phyloP scores from a whole-genome alignment of 163 green algal species.

The Scenedesmus sp. region DNA sequence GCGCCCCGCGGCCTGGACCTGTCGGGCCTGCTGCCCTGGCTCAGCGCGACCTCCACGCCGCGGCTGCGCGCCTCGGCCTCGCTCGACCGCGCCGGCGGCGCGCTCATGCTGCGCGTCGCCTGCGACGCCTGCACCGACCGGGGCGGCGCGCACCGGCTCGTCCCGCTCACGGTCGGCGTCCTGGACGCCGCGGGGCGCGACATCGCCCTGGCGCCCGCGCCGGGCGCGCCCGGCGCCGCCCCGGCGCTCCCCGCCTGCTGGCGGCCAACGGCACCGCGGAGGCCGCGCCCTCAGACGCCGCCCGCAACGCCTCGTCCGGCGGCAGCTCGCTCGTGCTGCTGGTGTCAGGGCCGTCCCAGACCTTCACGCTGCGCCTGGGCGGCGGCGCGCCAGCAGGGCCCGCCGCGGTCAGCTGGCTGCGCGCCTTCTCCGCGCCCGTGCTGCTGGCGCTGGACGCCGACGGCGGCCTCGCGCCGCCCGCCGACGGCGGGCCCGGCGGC shows the following conservation, averaged over 20 bases:
- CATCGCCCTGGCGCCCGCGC: not conserved
- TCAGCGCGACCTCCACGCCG: not conserved
- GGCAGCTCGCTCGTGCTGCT: not conserved
- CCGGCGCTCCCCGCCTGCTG: not conserved
- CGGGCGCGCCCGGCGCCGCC: not conserved
- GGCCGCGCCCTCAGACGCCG: not conserved
- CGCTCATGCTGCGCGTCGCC: not conserved
- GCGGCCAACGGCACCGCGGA: not conserved
- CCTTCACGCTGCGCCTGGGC: not conserved
- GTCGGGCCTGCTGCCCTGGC: constrained; percentile 5
- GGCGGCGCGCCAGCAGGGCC: not conserved
- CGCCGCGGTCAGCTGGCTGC: not conserved
- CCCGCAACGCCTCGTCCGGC: not conserved
- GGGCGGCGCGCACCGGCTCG: not conserved
- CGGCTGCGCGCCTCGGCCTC: not conserved
- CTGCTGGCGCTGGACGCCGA: not conserved
- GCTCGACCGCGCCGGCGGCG: not conserved
- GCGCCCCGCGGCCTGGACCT: not conserved
- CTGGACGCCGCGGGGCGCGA: not conserved
- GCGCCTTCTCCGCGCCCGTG: not conserved
- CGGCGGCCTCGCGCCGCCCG: too few species aligned
- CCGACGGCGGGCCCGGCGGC: too few species aligned
- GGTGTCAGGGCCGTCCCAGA: not conserved
- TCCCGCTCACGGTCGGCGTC: constrained; percentile 1
- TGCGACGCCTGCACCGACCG: not conserved